Evolutionary conservation across 768 basidiomycete genomes (phyloP), one percentile per base, ranked within the genome.

Genomic region (Boletus pseudopeckii): DNA sequence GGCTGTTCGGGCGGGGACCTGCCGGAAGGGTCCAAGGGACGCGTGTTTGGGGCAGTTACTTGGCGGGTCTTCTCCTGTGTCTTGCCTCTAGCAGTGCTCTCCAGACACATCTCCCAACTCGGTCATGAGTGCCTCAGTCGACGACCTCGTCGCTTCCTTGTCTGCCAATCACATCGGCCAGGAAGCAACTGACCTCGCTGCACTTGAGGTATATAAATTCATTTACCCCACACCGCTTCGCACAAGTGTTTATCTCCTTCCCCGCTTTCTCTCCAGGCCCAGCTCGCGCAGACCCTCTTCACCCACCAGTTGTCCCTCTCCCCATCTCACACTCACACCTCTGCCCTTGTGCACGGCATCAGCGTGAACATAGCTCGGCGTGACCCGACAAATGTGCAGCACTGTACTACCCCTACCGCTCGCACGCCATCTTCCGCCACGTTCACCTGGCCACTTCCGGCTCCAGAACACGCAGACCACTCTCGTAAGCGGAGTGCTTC

Each of bases 81-180:
- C 52, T 14, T 42, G 10, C 42, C 53, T 10, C 20, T 9, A 20
- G 8, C 28, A 14, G n/a, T 18, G 32, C 33, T 32, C n/a, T 26
- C 37, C 36, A 42, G 18, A 53, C n/a, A 38, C 36, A 33, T 24
- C 36, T 30, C 20, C 32, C 42, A n/a, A 54, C 37, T n/a, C 48
- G 48, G 61, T 53, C 54, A 80, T 80, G 79, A 77, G 69, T 58
- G 45, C 76, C 53, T 74, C 79, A 43, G 70, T 80, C 36, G 78
- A 80, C 64, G 78, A 80, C 71, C 80, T 80, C 62, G 74, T 80
- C 49, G 71, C 77, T 20, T 79, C 78, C 11, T 57, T 80, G 60
- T 71, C 67, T 40, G 60, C 73, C 2, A 76, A 71, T 64, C 78
- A 80, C 72, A 77, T 80, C 63, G 77, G 77, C 54, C 80, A 80